A percentile compares a stretch with the other conserved stretches of the same genome.
Evolutionary conservation across 305 asterid species (phyloP).

Genomic region (Fraxinus sp.): DNA sequence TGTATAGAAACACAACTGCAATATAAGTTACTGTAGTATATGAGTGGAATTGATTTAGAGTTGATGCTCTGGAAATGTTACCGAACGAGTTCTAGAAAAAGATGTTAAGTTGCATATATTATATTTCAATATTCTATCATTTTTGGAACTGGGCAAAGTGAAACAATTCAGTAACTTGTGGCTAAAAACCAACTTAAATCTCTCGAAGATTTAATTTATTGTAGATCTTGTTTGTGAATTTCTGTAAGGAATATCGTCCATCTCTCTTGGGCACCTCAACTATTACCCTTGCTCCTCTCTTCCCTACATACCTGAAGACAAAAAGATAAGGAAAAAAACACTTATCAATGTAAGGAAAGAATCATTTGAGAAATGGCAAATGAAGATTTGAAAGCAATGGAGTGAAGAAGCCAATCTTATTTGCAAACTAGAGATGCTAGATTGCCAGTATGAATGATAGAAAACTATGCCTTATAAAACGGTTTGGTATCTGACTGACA

Average conservation of each 20-base stretch:
- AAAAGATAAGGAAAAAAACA: not conserved
- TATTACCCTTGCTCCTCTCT: not conserved
- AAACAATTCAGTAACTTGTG: constrained; percentile 6
- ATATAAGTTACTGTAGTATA: constrained; percentile 1
- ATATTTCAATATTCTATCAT: constrained; percentile 8
- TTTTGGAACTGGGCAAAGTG: constrained; percentile 17
- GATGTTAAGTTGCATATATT: not conserved
- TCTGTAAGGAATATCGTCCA: not conserved
- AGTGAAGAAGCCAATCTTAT: not conserved
- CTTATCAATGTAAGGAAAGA: not conserved
- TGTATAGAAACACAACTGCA: constrained; percentile 5
- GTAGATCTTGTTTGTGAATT: not conserved
- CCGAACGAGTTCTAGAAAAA: not conserved
- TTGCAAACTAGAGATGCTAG: not conserved
- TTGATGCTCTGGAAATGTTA: constrained; percentile 15
- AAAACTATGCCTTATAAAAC: not conserved
- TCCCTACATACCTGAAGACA: not conserved
- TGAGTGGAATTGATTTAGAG: constrained; percentile 17
- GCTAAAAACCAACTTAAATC: constrained; percentile 3
- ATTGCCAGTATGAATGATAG: not conserved
- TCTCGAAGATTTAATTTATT: constrained; percentile 19
- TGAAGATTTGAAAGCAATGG: not conserved
- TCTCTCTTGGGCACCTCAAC: not conserved
- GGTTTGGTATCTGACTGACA: not conserved
- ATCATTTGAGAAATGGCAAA: not conserved